Evolutionary conservation across 306 rosid genomes (phyloP).

Genomic region (Casuarina equisetifolia): DNA sequence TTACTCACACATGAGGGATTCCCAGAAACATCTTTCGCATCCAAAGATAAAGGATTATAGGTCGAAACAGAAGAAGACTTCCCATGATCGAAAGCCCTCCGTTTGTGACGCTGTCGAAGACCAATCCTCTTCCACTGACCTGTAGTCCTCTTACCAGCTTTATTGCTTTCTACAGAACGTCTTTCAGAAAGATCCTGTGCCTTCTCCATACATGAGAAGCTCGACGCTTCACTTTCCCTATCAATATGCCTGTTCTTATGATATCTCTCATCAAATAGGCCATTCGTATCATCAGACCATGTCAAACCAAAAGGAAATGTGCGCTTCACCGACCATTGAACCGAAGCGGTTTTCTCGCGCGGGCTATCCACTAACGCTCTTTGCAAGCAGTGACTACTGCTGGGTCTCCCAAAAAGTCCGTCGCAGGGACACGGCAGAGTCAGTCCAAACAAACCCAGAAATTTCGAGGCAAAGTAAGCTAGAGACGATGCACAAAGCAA

Average conservation of each 20-base stretch:
- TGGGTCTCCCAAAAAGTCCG: conserved; percentile 38
- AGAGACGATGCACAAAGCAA: conserved; percentile 41
- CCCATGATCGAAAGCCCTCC: conserved; percentile 9
- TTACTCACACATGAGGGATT: conserved; percentile 31
- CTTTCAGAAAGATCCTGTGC: conserved; percentile 5
- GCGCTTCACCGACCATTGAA: conserved; percentile 23
- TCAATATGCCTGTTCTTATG: conserved; percentile 20
- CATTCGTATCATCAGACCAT: conserved; percentile 21
- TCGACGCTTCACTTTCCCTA: conserved; percentile 28
- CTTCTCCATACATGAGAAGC: conserved; percentile 19
- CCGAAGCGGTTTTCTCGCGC: conserved; percentile 30
- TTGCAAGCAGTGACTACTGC: conserved; percentile 34
- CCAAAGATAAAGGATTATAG: conserved; percentile 23
- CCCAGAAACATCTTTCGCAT: conserved; percentile 15
- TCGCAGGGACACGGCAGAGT: conserved; percentile 48
- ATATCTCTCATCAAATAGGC: conserved; percentile 11
- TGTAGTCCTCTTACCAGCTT: conserved; percentile 9
- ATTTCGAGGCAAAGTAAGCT: conserved; percentile 39
- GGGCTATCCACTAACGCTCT: conserved; percentile 37
- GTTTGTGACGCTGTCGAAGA: conserved; percentile 25
- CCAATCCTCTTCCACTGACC: conserved; percentile 24
- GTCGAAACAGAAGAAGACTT: conserved; percentile 22
- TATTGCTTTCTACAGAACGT: conserved; percentile 9
- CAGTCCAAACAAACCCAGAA: conserved; percentile 45
- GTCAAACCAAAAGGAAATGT: conserved; percentile 37